phyloP scores from a whole-genome alignment of 1,284 basidiomycete genomes.

The Ustilago esculenta region DNA sequence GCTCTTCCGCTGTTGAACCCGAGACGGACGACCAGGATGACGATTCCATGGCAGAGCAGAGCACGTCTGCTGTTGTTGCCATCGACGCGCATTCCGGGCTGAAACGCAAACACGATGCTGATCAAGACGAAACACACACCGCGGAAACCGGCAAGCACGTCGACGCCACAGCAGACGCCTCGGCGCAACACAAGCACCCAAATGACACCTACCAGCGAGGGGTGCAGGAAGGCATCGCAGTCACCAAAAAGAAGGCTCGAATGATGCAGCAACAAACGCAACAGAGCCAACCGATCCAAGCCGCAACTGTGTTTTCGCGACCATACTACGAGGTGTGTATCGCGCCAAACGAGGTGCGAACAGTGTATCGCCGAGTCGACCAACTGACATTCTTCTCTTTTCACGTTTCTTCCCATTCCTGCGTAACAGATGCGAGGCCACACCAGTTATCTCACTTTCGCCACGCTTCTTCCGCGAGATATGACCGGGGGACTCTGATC shows the following conservation, averaged over 20 bases:
- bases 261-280: conserved; percentile 35
- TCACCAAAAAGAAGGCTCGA: conserved; percentile 47
- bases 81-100: background rate
- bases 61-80: background rate
- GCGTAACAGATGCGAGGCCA: conserved; percentile 65
- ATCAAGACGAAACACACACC: conserved; percentile 5
- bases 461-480: conserved; percentile 57
- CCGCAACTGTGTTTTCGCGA: conserved; percentile 40
- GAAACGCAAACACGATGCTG: conserved; percentile 37
- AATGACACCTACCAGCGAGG: conserved; percentile 32
- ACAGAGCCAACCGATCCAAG: conserved; percentile 29
- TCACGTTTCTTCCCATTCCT: conserved; percentile 6
- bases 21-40: conserved; percentile 17
- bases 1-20: background rate
- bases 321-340: conserved; percentile 40
- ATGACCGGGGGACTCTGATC: conserved; percentile 25
- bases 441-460: conserved; percentile 65
- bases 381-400: background rate
- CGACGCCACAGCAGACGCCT: background rate
- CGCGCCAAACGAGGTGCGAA: no score
- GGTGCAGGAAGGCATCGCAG: conserved; percentile 34
- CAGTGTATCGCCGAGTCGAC: no score
- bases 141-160: conserved; percentile 1
- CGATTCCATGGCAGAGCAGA: conserved; percentile 16
- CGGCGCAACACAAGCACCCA: conserved; percentile 4